Evolutionary conservation across 768 basidiomycete genomes (phyloP), one percentile per base, ranked within the genome.

Genomic region (Tulasnella calospora): DNA sequence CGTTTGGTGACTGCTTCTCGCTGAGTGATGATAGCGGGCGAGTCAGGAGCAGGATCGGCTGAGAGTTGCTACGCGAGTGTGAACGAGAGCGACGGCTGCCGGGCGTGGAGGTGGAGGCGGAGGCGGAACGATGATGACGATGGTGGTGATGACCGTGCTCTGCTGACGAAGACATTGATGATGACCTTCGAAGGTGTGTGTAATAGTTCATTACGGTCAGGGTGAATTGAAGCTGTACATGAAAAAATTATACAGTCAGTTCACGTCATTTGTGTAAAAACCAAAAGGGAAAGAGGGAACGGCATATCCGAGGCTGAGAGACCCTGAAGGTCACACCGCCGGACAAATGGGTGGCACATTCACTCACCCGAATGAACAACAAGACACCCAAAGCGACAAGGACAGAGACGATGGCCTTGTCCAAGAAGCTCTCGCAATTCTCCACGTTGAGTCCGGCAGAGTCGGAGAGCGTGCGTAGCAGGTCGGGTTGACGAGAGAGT

Each of bases 341-440:
- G 15, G 61, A 33, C n/a, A 35, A 10, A 17, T 12, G 30, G 33
- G 61, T 35, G 55, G n/a, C 21, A 69, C 47, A 57, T 46, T 6
- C 35, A 86, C 90, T 84, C 83, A 94, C 92, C 80, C 92, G 87
- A 74, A 93, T 83, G 81, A 92, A 87, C 77, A 91, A 88, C 79
- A 92, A 82, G 46, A 93, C 84, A 69, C 89, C 86, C 84, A 92
- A 87, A 67, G 90, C 83, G 1, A 87, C 89, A 71, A 93, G 85
- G 44, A 89, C 86, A 0, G 86, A 90, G 79, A 92, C 83, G 41
- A 90, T 87, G 10, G 89, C 91, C 55, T 89, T 87, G 82, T 91
- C 92, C 71, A 93, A 87, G 91, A 91, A 93, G 78, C 88, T 87
- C 82, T 94, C 93, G 82, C 94, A 94, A 80, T 93, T 93, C 84